Percentiles rank a stretch among this genome's conserved stretches.
Conservation (phyloP, 208 protist genomes). For the Leishmania amazonensis region DNA sequence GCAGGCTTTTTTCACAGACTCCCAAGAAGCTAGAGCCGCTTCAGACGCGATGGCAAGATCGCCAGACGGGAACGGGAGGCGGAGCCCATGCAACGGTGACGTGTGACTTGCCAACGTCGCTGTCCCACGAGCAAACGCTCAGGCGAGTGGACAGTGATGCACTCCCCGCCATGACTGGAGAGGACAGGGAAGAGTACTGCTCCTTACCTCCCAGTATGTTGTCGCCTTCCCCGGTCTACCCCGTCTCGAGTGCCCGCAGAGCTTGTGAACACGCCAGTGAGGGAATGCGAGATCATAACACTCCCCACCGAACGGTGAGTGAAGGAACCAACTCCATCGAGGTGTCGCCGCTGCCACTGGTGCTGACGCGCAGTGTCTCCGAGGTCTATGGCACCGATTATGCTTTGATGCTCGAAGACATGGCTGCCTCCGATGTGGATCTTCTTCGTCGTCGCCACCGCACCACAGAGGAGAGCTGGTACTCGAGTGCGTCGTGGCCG, state of each 20-base stretch:
- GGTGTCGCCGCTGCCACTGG: conserved; percentile 15
- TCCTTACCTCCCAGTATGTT: neutral
- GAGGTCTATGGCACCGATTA: conserved; percentile 22
- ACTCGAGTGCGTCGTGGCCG: conserved; percentile 33
- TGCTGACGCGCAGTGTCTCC: conserved; percentile 14
- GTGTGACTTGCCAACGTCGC: neutral
- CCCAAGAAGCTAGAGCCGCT: neutral
- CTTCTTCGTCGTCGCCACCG: neutral
- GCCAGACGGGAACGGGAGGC: too few relatives aligned
- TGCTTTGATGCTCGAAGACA: conserved; percentile 15
- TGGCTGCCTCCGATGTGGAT: conserved; percentile 13
- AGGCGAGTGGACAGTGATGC: neutral
- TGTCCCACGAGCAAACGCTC: neutral
- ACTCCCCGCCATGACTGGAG: neutral
- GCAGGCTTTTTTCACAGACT: neutral
- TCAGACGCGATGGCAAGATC: too few relatives aligned
- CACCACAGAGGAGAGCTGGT: conserved; percentile 28
- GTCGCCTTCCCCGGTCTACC: conserved; percentile 7
- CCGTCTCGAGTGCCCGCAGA: neutral
- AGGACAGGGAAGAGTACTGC: neutral
- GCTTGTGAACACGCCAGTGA: neutral
- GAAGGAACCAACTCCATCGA: neutral
- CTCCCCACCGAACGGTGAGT: neutral
- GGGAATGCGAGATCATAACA: neutral
- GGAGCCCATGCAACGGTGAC: neutral